Base-by-base conservation (phyloP, 768 basidiomycete genomes). In the Amanita thiersii region DNA sequence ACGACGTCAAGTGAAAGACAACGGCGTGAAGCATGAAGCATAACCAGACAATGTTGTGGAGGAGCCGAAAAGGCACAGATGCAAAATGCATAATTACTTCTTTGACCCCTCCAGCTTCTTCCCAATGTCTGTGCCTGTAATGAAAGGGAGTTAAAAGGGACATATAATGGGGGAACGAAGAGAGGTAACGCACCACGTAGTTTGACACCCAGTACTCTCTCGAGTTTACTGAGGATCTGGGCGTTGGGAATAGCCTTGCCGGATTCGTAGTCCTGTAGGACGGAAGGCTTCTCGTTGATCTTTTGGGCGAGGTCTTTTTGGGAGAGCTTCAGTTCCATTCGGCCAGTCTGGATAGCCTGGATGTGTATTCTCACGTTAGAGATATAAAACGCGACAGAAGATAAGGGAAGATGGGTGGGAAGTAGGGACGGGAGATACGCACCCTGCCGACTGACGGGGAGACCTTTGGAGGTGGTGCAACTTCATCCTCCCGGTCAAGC, bases 221-320 rank as follows among this genome's bases (percentile, higher is more conserved):
- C 93, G 50, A 96, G 78, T 72, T 96, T 94, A 43, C 72, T 69
- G 23, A 97, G 77, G 52, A 96, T 79, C 56, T 90, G 85, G 30
- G 85, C 64, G 55, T 83, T 91, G 21, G 92, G 92, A 28, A 89
- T 75, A 23, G 91, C 92, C 61, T 77, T 83, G 43, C 88, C 81
- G 3, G 83, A 73, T 61, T 96, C 92, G 58, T 94, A 90, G 52
- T 92, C 91, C 59, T 89, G 85, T 25, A 90, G 65, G 38, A 91
- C 69, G 36, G 84, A 83, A 21, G 85, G 87, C 61, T 92, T 93
- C 66, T 92, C 90, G 59, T 96, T 97, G 54, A 92, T 78, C 69
- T 88, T 89, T 56, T 83, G 81, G 8, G 92, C 93, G 28, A 94
- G 66, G 37, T 94, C 91, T 64, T 93, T 94, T 63, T 97, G 93